phyloP scores from a whole-genome alignment of 768 basidiomycete species.

The Tulasnella sp. region DNA sequence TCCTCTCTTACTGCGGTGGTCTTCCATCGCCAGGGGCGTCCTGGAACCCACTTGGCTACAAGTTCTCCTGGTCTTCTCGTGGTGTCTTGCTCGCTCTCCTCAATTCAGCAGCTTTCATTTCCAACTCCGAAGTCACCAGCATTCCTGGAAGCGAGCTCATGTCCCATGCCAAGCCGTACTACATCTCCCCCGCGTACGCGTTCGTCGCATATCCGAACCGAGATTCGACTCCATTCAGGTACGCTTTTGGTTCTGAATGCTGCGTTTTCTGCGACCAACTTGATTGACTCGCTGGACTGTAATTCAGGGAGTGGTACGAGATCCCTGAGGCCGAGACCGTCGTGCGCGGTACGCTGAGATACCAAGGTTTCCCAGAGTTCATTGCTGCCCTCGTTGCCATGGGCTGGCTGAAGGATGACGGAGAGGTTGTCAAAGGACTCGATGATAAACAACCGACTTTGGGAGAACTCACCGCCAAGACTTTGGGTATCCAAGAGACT shows the following conservation, averaged over 20 bases:
- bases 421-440: slow-evolving; percentile 71
- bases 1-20: slow-evolving; percentile 94
- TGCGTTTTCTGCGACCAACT: background rate
- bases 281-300: background rate
- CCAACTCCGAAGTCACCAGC: slow-evolving; percentile 63
- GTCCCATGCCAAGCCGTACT: slow-evolving; percentile 89
- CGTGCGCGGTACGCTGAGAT: slow-evolving; percentile 90
- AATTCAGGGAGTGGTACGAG: slow-evolving; percentile 68
- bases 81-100: slow-evolving; percentile 94
- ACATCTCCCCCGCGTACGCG: slow-evolving; percentile 91
- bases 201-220: slow-evolving; percentile 98
- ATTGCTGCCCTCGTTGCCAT: slow-evolving; percentile 83
- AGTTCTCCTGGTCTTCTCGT: slow-evolving; percentile 98
- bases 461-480: slow-evolving; percentile 79
- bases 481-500: slow-evolving; percentile 66
- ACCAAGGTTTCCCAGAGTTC: slow-evolving; percentile 97
- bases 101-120: slow-evolving; percentile 83
- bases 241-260: background rate
- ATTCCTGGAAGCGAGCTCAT: slow-evolving; percentile 85
- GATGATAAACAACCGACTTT: slow-evolving; percentile 66
- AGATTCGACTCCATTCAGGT: slow-evolving; percentile 82
- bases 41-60: slow-evolving; percentile 96
- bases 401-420: slow-evolving; percentile 78
- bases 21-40: slow-evolving; percentile 90
- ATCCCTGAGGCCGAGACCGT: slow-evolving; percentile 94